These are phyloP conservation scores for Leishmania turanica DNA, from an alignment of 208 protist species.

Conservation along the genomic window DNA sequence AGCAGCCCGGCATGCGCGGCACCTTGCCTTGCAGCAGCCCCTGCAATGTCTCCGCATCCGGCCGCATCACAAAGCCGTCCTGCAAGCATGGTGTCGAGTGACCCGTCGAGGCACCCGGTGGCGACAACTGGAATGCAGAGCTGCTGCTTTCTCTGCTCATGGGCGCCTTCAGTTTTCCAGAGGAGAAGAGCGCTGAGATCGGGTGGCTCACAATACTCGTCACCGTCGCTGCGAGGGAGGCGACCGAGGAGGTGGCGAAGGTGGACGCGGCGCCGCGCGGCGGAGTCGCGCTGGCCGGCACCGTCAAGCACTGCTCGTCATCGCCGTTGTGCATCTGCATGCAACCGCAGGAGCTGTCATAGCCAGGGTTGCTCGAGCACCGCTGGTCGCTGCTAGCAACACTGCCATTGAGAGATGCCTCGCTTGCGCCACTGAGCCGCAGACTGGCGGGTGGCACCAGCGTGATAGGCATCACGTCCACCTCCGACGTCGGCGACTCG, in stretches of 20 bases:
- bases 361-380: not conserved
- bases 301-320: not conserved
- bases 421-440: not conserved
- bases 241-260: constrained; percentile 8
- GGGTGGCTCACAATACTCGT: constrained; percentile 16
- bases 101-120: not conserved
- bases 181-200: constrained; percentile 14
- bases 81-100: not conserved
- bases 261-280: not conserved
- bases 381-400: not conserved
- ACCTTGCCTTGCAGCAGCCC: constrained; percentile 21
- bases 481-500: constrained; percentile 1
- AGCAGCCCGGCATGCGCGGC: constrained; percentile 33
- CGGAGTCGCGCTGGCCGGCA: not conserved
- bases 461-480: constrained; percentile 7
- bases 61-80: constrained; percentile 25
- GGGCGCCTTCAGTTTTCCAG: constrained; percentile 22
- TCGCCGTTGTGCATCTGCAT: not conserved
- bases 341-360: not conserved
- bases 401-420: not conserved
- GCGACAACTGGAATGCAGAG: not conserved
- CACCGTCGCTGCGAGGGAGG: constrained; percentile 6
- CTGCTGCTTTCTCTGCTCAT: constrained; percentile 18
- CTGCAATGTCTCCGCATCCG: constrained; percentile 30
- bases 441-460: constrained; percentile 9